phyloP scores from a whole-genome alignment of 148 eudicot species.

The Beta vulgaris region DNA sequence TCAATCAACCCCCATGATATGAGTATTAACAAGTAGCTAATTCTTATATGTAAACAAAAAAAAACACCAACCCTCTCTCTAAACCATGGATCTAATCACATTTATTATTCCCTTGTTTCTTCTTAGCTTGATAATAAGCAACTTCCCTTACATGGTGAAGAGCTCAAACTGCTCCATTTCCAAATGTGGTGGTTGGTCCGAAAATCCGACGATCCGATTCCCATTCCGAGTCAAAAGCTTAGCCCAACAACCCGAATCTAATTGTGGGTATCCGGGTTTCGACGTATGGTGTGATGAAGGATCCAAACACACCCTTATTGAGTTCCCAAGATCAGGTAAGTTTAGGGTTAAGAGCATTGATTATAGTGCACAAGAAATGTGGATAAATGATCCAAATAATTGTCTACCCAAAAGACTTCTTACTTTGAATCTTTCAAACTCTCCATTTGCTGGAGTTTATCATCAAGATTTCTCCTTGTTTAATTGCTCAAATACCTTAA shows the following conservation, averaged over 20 bases:
- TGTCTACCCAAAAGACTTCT: constrained; percentile 49
- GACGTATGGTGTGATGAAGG: constrained; percentile 33
- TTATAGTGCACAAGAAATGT: constrained; percentile 50
- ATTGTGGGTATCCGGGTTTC: constrained; percentile 54
- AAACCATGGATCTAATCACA: constrained; percentile 21
- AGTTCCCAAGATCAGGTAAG: constrained; percentile 40
- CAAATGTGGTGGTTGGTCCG: constrained; percentile 25
- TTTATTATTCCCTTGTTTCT: neutral
- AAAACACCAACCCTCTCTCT: neutral
- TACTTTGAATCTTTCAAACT: constrained; percentile 35
- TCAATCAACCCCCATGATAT: constrained; percentile 1
- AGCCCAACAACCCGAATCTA: constrained; percentile 22
- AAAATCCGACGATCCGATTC: constrained; percentile 37
- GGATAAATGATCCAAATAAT: constrained; percentile 45
- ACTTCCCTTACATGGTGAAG: constrained; percentile 3
- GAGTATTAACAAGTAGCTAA: neutral
- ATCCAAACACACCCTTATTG: constrained; percentile 34
- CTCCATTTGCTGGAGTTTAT: constrained; percentile 42
- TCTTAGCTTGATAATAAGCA: neutral
- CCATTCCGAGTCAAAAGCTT: constrained; percentile 37
- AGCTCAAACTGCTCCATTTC: constrained; percentile 30
- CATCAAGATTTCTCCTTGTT: constrained; percentile 39
- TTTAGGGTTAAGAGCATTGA: constrained; percentile 42
- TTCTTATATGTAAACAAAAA: constrained; percentile 11
- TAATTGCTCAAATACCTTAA: constrained; percentile 36